Evolutionary conservation across 352 stramenopile genomes (phyloP), one percentile per base, ranked within the genome.

Genomic region (Achlya hypogyna): DNA sequence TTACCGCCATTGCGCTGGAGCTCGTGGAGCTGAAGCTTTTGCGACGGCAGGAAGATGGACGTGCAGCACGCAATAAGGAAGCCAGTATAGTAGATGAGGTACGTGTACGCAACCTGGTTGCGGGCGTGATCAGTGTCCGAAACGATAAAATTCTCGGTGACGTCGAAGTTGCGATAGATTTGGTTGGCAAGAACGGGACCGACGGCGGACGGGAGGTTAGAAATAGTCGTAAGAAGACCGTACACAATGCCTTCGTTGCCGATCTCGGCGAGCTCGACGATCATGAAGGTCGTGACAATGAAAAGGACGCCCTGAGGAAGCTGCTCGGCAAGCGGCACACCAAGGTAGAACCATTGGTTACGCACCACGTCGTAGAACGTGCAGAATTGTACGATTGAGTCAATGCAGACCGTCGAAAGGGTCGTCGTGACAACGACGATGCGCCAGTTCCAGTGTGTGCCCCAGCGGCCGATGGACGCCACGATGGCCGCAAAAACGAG

Each of bases 281-380:
- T 74, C 31, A 82, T 56, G 53, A 77, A 88, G 9, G 74, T 85
- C 14, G 76, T 74, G 0, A 88, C 65, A 34, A 88, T 79, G 43
- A 81, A 87, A 45, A 71, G 69, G 43, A 84, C 68, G 22, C 71
- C 76, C 40, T 78, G 63, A 8, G 79, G 81, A 22, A 89, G 69
- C 47, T 84, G 58, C 43, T 78, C 70, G 2, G 81, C 52, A 8
- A 88, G 71, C 0, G 79, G 77, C 12, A 78, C 72, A 22, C 78
- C 79, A 22, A 89, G 53, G 73, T 78, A 89, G 68, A 89, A 86
- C 69, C 71, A 87, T 56, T 84, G 81, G 59, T 73, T 86, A 9
- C 81, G 76, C 53, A 81, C 18, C 16, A 88, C 72, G 56, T 85
- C 67, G 72, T 73, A 89, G 42, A 76, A 53, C 53, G 74, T 74